phyloP scores from a whole-genome alignment of 164 flowering plant genomes.

The Paratinospora sagittata region DNA sequence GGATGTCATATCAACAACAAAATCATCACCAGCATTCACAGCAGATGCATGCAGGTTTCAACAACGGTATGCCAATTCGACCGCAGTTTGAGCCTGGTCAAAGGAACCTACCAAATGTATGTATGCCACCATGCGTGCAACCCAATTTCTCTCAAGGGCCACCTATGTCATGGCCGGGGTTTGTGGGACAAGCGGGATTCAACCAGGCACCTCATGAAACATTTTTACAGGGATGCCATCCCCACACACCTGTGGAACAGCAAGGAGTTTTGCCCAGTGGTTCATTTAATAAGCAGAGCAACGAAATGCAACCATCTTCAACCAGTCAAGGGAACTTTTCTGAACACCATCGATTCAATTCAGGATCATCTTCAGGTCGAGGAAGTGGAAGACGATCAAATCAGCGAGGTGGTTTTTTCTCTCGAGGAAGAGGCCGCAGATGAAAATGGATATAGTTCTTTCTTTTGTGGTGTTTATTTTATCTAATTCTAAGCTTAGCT shows the following conservation, averaged over 20 bases:
- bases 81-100: slow-evolving; percentile 41
- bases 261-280: slow-evolving; percentile 14
- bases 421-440: slow-evolving; percentile 17
- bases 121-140: slow-evolving; percentile 27
- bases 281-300: slow-evolving; percentile 5
- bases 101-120: slow-evolving; percentile 19
- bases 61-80: slow-evolving; percentile 32
- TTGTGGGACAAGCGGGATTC: slow-evolving; percentile 26
- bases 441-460: slow-evolving; percentile 8
- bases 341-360: slow-evolving; percentile 14
- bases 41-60: slow-evolving; percentile 29
- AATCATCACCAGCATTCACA: not conserved
- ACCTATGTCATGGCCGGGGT: slow-evolving; percentile 30
- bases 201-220: slow-evolving; percentile 26
- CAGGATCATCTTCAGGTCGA: slow-evolving; percentile 11
- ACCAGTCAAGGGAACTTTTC: slow-evolving; percentile 11
- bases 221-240: slow-evolving; percentile 29
- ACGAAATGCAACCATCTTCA: not conserved
- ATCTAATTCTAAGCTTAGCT: not conserved
- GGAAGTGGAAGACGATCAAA: slow-evolving; percentile 13
- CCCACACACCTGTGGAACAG: slow-evolving; percentile 9
- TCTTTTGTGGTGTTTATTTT: not conserved
- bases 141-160: slow-evolving; percentile 22
- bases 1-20: slow-evolving; percentile 29
- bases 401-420: slow-evolving; percentile 15